phyloP scores from a whole-genome alignment of 2,329 filamentous ascomycete genomes.

The Nannizziopsis barbatae region DNA sequence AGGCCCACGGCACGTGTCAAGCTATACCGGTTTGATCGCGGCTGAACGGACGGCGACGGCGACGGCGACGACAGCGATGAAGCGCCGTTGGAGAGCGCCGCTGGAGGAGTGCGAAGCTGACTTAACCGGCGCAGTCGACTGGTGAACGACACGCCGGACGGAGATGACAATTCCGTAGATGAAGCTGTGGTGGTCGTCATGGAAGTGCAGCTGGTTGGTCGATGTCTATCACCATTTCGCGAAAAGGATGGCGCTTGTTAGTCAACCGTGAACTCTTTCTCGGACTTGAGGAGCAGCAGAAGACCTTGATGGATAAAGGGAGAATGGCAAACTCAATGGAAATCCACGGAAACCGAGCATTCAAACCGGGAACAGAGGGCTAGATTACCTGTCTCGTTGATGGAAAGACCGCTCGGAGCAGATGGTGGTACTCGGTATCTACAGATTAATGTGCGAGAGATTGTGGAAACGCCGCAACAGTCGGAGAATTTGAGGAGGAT shows the following conservation, averaged over 20 bases:
- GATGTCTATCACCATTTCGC: neutral
- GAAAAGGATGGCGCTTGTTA: neutral
- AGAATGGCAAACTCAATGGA: too few relatives aligned
- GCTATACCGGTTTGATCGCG: constrained; percentile 27
- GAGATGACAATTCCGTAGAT: constrained; percentile 1
- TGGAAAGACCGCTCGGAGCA: too few relatives aligned
- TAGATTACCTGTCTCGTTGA: too few relatives aligned
- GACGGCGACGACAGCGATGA: constrained; percentile 20
- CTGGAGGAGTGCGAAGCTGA: constrained; percentile 31
- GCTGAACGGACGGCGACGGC: constrained; percentile 19
- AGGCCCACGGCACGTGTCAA: constrained; percentile 30
- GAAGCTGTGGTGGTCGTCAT: constrained; percentile 10
- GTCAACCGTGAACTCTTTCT: too few relatives aligned
- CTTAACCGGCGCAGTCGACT: constrained; percentile 29
- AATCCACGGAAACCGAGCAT: too few relatives aligned
- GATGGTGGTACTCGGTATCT: too few relatives aligned
- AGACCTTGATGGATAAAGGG: too few relatives aligned
- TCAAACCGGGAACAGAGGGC: too few relatives aligned
- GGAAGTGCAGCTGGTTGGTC: neutral
- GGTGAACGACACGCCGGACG: constrained; percentile 9
- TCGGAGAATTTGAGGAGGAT: too few relatives aligned
- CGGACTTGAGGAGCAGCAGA: too few relatives aligned
- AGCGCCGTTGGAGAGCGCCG: constrained; percentile 5
- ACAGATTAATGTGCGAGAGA: too few relatives aligned
- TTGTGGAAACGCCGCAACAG: too few relatives aligned